Evolutionary conservation across 805 yeast genomes (phyloP).

Genomic region (Yarrowia yakushimensis): DNA sequence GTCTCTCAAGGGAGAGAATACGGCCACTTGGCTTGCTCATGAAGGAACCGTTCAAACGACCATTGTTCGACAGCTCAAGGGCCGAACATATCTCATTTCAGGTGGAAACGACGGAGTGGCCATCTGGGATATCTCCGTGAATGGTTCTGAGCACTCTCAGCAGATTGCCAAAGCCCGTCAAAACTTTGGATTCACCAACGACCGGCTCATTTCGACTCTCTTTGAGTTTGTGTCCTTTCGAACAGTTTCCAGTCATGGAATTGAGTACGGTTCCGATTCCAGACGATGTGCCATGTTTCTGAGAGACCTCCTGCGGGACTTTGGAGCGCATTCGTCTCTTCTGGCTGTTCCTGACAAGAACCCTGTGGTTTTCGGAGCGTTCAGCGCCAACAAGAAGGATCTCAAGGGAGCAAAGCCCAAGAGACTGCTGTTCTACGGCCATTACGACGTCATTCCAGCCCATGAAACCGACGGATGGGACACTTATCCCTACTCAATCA

Average conservation of each 20-base stretch:
- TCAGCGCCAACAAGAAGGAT: slow-evolving; percentile 42
- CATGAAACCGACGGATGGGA: slow-evolving; percentile 58
- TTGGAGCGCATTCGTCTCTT: slow-evolving; percentile 64
- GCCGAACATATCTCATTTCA: slow-evolving; percentile 50
- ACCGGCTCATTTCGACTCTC: slow-evolving; percentile 61
- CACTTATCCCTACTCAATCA: slow-evolving; percentile 71
- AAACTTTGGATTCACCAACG: slow-evolving; percentile 46
- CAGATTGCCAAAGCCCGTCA: slow-evolving; percentile 6
- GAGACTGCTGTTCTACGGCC: slow-evolving; percentile 84
- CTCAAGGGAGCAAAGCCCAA: background rate
- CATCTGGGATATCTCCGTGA: slow-evolving; percentile 58
- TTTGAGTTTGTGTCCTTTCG: slow-evolving; percentile 60
- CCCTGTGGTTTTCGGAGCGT: slow-evolving; percentile 78
- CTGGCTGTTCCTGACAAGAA: slow-evolving; percentile 67
- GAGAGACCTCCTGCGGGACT: slow-evolving; percentile 53
- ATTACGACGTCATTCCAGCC: slow-evolving; percentile 91
- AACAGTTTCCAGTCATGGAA: slow-evolving; percentile 74
- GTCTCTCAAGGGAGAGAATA: slow-evolving; percentile 47
- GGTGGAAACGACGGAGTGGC: slow-evolving; percentile 69
- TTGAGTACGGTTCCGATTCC: slow-evolving; percentile 68
- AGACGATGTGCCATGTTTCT: slow-evolving; percentile 82
- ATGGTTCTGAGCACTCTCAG: slow-evolving; percentile 28
- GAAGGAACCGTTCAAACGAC: slow-evolving; percentile 58
- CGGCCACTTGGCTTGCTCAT: slow-evolving; percentile 51
- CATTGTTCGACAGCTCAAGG: slow-evolving; percentile 44